phyloP scores from a whole-genome alignment of 495 filamentous ascomycete genomes.

The Elasticomyces elasticus region DNA sequence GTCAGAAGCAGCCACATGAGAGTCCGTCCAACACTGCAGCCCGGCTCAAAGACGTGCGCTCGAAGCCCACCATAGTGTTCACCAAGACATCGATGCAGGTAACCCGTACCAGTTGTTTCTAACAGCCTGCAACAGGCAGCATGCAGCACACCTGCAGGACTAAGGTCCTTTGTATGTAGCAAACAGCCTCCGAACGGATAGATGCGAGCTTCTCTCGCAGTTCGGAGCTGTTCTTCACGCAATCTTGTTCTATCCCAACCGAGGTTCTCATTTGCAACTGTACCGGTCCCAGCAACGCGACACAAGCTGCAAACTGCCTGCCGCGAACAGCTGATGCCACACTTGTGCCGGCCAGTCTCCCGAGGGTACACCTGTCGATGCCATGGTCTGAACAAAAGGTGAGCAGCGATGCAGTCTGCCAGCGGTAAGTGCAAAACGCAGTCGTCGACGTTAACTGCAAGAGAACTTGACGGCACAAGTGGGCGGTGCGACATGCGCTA shows the following conservation, averaged over 20 bases:
- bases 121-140: too few relatives aligned
- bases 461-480: not conserved
- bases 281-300: not conserved
- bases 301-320: conserved; percentile 1
- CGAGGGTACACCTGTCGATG: not conserved
- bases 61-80: not conserved
- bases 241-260: too few relatives aligned
- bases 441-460: not conserved
- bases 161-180: too few relatives aligned
- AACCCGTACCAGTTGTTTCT: not conserved
- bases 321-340: not conserved
- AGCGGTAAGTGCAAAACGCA: not conserved
- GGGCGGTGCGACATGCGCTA: not conserved
- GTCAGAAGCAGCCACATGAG: not conserved
- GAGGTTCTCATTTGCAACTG: too few relatives aligned
- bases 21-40: not conserved
- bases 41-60: not conserved
- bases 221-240: too few relatives aligned
- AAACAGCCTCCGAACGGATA: too few relatives aligned
- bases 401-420: not conserved
- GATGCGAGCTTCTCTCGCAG: too few relatives aligned
- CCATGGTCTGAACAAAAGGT: not conserved
- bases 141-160: too few relatives aligned
- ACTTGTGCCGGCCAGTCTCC: not conserved
- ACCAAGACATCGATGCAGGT: not conserved